Evolutionary conservation across 768 basidiomycete genomes (phyloP).

Genomic region (Leccinum pellstonianum): DNA sequence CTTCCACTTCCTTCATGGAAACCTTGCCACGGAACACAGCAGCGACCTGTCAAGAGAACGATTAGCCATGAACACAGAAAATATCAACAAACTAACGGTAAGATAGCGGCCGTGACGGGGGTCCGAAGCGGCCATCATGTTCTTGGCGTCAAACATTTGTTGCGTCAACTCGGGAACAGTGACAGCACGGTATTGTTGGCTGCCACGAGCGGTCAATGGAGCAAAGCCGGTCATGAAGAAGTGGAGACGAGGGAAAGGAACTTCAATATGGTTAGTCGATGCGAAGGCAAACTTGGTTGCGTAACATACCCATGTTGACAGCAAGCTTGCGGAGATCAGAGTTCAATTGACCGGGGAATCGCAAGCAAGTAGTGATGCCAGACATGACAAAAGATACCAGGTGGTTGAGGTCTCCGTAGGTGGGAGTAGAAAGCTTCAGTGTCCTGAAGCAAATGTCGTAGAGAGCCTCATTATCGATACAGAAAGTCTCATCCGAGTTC

Average conservation of each 20-base stretch:
- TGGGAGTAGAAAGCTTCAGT: constrained; percentile 92
- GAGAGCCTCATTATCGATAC: constrained; percentile 98
- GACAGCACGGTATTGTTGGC: constrained; percentile 94
- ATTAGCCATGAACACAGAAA: not conserved
- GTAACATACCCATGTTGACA: constrained; percentile 92
- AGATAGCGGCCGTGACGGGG: constrained; percentile 97
- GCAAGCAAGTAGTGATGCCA: constrained; percentile 96
- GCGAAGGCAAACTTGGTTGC: not conserved
- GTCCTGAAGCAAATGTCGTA: constrained; percentile 99
- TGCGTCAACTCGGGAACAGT: constrained; percentile 97
- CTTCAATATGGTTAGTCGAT: constrained; percentile 38
- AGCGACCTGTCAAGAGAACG: constrained; percentile 54
- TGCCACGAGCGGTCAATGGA: constrained; percentile 90
- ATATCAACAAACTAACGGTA: constrained; percentile 53
- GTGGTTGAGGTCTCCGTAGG: constrained; percentile 97
- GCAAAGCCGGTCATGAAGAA: constrained; percentile 99
- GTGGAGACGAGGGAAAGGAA: constrained; percentile 98
- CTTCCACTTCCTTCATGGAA: constrained; percentile 99
- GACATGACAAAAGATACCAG: constrained; percentile 98
- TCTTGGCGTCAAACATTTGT: constrained; percentile 99
- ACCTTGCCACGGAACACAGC: constrained; percentile 99
- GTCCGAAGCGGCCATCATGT: constrained; percentile 99
- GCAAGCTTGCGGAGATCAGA: constrained; percentile 97
- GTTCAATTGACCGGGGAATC: constrained; percentile 99
- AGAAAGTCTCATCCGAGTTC: constrained; percentile 99